A percentile compares a stretch with the other conserved stretches of the same genome.
Conservation (phyloP, 345 rosid genomes). For the Citrus inodora region DNA sequence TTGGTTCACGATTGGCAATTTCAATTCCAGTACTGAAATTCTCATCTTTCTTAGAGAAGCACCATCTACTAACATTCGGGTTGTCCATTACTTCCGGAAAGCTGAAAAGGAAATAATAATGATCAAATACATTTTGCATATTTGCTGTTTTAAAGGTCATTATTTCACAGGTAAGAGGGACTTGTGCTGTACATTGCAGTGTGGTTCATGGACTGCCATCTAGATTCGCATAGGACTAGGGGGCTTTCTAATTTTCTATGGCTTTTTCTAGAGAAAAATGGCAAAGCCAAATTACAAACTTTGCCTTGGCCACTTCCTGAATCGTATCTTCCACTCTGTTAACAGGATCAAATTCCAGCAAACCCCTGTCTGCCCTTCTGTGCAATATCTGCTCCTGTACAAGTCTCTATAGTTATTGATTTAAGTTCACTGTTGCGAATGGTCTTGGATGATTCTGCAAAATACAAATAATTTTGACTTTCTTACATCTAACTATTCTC, state of each 20-base stretch:
- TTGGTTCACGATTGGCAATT: constrained; percentile 15
- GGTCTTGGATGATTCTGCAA: not conserved
- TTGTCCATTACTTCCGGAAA: not conserved
- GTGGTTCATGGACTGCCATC: not conserved
- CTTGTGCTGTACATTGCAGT: too few species aligned
- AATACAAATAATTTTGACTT: not conserved
- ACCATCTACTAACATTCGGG: not conserved
- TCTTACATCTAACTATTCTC: not conserved
- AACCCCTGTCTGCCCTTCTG: not conserved
- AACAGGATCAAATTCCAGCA: not conserved
- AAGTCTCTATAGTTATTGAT: not conserved
- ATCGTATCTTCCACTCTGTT: constrained; percentile 4
- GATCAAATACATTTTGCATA: not conserved
- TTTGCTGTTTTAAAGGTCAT: too few species aligned
- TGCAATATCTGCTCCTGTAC: not conserved
- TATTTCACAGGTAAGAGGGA: too few species aligned
- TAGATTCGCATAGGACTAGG: constrained; percentile 5
- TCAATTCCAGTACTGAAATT: not conserved
- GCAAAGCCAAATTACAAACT: constrained; percentile 7
- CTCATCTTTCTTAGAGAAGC: not conserved
- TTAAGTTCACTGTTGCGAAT: too few species aligned
- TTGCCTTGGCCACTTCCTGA: constrained; percentile 7
- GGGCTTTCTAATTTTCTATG: constrained; percentile 10
- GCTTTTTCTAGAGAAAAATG: constrained; percentile 10
- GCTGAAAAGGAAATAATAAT: not conserved